Base-by-base conservation (phyloP, 768 basidiomycete genomes). In the Trametes villosa region DNA sequence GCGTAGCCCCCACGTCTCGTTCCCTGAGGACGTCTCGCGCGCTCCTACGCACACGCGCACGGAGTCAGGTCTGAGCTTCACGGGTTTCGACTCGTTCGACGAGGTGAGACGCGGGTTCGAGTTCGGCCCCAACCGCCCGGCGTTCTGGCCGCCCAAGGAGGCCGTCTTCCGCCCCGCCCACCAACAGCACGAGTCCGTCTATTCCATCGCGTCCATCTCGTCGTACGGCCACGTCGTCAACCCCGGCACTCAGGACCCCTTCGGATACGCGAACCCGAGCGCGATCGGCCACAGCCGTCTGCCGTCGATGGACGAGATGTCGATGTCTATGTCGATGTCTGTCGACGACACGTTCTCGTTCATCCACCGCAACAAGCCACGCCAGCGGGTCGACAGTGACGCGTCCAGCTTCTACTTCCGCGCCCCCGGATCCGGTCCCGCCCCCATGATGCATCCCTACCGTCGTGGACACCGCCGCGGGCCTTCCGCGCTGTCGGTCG, bases 31-130 rank as follows among this genome's bases (percentile, higher is more conserved):
- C 7, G 15, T 63, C 53, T 20, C 58, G 22, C 44, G 68, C 53
- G 26, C 63, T 59, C n/a, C 56, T 38, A 11, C 47, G 0, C 79
- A 79, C 42, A 70, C 75, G 1, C 74, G 78, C 30, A 68, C 69
- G 20, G 62, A 70, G 3, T 91, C 89, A 0, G 82, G 74, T 3
- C 69, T 83, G 51, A 91, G 89, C 70, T 92, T 93, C 65, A 78
- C 75, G 4, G 90, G 91, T 0, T 79, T 92, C 17, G 85, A 87
- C 46, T 87, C 88, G 0, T 93, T 91, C 64, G 86, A 87, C 20
- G 91, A 91, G 68, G 83, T 92, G n/a, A 77, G 90, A 30, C 81
- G 89, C 50, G 89, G 86, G 1, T 93, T 92, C 62, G 91, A 92
- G 69, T 92, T 89, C 70, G 78, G 78, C 27, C 77, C 81, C 9